Evolutionary conservation across 306 rosid genomes (phyloP).

Genomic region (Comarum palustre): DNA sequence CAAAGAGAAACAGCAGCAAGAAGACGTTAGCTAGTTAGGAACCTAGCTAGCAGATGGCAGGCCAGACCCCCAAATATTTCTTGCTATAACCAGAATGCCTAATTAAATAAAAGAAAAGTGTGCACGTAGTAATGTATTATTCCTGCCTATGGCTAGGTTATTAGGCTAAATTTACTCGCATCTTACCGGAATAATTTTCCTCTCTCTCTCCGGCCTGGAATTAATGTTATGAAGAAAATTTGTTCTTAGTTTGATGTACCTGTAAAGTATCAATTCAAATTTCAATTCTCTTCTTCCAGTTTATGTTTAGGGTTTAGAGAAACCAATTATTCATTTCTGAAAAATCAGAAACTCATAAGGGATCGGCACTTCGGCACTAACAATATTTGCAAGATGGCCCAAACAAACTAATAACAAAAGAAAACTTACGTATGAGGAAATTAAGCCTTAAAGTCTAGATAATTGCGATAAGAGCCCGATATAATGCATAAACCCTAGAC

Average conservation of each 20-base stretch:
- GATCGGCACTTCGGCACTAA: too few relatives aligned
- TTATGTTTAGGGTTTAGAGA: too few relatives aligned
- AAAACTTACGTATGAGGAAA: too few relatives aligned
- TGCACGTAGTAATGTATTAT: neutral
- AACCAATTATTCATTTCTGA: too few relatives aligned
- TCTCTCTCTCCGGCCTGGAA: neutral
- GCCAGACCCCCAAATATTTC: neutral
- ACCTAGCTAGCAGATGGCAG: neutral
- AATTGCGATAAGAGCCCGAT: too few relatives aligned
- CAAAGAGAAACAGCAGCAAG: conserved; percentile 73
- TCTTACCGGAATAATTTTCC: neutral
- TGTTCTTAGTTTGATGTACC: neutral
- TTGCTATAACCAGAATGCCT: neutral
- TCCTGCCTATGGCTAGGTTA: neutral
- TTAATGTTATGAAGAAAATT: neutral
- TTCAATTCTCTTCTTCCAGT: too few relatives aligned
- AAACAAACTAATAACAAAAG: too few relatives aligned
- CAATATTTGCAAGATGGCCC: too few relatives aligned
- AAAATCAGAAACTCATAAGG: too few relatives aligned
- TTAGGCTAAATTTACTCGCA: neutral
- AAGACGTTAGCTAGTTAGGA: conserved; percentile 39
- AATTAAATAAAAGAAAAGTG: neutral
- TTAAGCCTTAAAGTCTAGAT: too few relatives aligned
- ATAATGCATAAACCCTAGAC: too few relatives aligned
- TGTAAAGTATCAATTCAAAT: neutral